Conservation (phyloP, 495 filamentous ascomycete genomes). For the Hypoxylon rickii region DNA sequence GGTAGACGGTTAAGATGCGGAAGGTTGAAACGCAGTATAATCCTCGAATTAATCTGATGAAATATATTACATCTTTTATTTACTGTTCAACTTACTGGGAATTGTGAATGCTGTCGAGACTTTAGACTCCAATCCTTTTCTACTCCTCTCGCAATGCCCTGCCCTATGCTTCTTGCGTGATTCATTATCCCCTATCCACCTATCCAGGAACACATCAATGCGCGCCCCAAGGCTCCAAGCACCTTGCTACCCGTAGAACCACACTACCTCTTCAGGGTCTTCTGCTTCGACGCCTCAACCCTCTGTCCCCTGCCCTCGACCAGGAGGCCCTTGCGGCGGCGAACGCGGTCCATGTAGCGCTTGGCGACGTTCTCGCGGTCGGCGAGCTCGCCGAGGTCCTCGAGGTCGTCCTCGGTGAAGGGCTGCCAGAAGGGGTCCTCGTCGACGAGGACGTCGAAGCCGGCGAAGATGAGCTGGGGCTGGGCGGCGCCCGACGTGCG, state of each 20-base stretch:
- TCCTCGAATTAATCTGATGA: no score
- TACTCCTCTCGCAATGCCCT: no score
- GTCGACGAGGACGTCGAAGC: slow-evolving; percentile 82
- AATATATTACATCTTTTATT: no score
- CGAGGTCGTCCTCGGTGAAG: slow-evolving; percentile 92
- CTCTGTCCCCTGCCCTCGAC: slow-evolving; percentile 65
- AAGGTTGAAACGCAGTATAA: no score
- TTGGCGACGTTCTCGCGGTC: slow-evolving; percentile 95
- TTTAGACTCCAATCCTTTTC: no score
- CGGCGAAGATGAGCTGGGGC: slow-evolving; percentile 90
- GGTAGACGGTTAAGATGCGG: no score
- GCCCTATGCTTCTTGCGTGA: no score
- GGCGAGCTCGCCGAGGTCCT: slow-evolving; percentile 91
- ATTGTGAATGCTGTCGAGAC: no score
- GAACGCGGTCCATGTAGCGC: slow-evolving; percentile 89
- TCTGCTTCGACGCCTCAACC: slow-evolving; percentile 95
- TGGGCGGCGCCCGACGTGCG: slow-evolving; percentile 86
- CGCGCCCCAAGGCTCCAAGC: not conserved
- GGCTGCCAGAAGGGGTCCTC: slow-evolving; percentile 98
- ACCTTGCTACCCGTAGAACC: not conserved
- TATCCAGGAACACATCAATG: not conserved
- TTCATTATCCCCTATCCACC: not conserved
- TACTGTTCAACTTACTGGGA: no score
- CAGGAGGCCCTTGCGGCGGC: slow-evolving; percentile 81
- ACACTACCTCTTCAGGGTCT: slow-evolving; percentile 87